These are phyloP conservation scores for Echinochloa phyllopogon DNA, from an alignment of 176 grass and related monocot species.

Conservation along the genomic window DNA sequence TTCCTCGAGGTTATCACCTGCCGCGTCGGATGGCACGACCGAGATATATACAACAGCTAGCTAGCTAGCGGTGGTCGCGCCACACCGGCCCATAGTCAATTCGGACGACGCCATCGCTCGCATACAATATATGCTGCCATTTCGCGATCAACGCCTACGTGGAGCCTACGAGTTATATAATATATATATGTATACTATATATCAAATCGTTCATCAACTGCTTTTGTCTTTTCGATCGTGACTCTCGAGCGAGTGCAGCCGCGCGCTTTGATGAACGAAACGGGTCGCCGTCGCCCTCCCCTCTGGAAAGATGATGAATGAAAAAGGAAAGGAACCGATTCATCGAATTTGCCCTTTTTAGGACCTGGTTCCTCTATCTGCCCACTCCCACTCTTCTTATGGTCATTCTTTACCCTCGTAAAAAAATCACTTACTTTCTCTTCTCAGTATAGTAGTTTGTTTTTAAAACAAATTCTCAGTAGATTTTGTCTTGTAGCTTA, in stretches of 20 bases:
- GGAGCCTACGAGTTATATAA: background rate
- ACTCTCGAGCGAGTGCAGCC: background rate
- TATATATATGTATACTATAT: background rate
- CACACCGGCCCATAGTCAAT: constrained; percentile 7
- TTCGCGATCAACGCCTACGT: constrained; percentile 13
- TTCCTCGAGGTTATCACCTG: constrained; percentile 22
- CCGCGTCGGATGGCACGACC: constrained; percentile 22
- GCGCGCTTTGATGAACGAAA: too few species aligned
- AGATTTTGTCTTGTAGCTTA: constrained; percentile 9
- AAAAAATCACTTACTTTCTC: constrained; percentile 6
- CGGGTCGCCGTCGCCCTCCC: background rate
- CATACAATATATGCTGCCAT: background rate
- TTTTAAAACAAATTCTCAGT: background rate
- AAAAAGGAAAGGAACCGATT: background rate
- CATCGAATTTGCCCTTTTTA: background rate
- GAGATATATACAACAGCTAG: background rate
- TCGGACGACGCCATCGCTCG: constrained; percentile 1
- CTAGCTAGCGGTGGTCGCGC: background rate
- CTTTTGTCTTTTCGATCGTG: constrained; percentile 9
- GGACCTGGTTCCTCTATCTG: background rate
- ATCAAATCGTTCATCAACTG: background rate
- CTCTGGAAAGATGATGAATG: background rate
- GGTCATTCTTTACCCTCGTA: constrained; percentile 9
- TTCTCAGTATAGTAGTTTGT: background rate
- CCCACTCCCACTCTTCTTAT: background rate